Base-by-base conservation (phyloP, 352 stramenopile genomes). In the Phytophthora capsici region DNA sequence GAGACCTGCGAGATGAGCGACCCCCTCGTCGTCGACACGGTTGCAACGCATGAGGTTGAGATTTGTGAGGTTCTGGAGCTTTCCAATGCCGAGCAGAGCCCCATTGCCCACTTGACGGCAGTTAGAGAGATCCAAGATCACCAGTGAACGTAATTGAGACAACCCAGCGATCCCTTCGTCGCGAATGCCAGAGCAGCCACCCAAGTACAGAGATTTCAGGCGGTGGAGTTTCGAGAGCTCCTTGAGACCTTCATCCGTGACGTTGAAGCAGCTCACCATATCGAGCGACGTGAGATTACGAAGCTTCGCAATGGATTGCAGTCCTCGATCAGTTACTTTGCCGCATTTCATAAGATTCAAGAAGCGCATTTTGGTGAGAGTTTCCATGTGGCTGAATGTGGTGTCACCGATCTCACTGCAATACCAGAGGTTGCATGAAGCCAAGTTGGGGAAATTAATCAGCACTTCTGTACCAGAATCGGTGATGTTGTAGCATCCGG, bases 331-430 rank as follows among this genome's bases (percentile, higher is more conserved):
- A 2, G 81, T 90, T 30, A 91, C 57, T 67, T 89, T 91, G 55
- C 82, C 80, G 47, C 84, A 91, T 47, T 94, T 94, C 85, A 94
- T 94, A 8, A 78, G 69, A 51, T 94, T 94, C n/a, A 94, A 38
- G 47, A 89, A 90, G 12, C 77, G 78, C 73, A 91, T 80, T 37
- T 86, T 85, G 7, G 57, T 65, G 2, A 90, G 70, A 19, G 55
- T 37, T 36, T 80, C 63, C 46, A 94, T 72, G 56, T 91, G 71
- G 20, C 34, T 55, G 19, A 94, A 87, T 22, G 86, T 91, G 4
- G 62, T 54, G 50, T 89, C 82, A 9, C 70, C 68, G n/a, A 94
- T 82, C 66, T 92, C 85, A 52, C 80, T 91, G 66, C 86, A 94
- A 66, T 94, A 94, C 84, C 86, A 94, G 17, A 94, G 50, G 30